Evolutionary conservation across 2,329 filamentous ascomycete species (phyloP), one percentile per base, ranked within the genome.

Genomic region (Didymella arachidicola): DNA sequence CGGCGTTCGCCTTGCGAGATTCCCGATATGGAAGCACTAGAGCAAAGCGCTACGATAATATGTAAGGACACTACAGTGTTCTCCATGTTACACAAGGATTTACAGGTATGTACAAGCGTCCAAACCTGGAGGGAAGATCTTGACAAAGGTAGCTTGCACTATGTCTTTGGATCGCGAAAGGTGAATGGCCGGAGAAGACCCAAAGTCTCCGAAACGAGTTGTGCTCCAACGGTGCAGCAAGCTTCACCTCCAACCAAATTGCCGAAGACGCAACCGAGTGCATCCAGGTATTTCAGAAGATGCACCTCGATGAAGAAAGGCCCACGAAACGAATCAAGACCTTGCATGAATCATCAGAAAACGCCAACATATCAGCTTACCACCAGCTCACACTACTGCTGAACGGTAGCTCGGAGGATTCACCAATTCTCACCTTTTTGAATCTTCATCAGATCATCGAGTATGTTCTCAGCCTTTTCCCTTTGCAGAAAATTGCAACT

Each of bases 81-180:
- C 16, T 60, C 47, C 4, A 46, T 36, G 3, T 46, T 78, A 16
- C 55, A 68, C 2, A 68, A 63, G 56, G 72, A 77, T 44, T 46
- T 78, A 44, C 72, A 76, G 66, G 75, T 77, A 68, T 32, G 69
- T 52, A 22, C 10, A 26, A 26, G 4, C 19, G 6, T 22, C 4
- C 8, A 27, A 34, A 30, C 10, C 30, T 16, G 2, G 30, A 5
- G 7, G n/a, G 12, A 32, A 18, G 5, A 29, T 11, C 38, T 60
- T 69, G 32, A 72, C 32, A n/a, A 16, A 4, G 4, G 7, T 46
- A 77, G 74, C 64, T 74, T 48, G 66, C 71, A 4, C 59, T 77
- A 14, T 76, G 73, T 54, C 60, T 77, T 32, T 77, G 73, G 73
- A 75, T 70, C 1, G 56, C 59, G 7, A 65, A 67, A 14, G 68